These are phyloP conservation scores for Erodium texanum DNA, from an alignment of 441 rosid species.

Conservation along the genomic window DNA sequence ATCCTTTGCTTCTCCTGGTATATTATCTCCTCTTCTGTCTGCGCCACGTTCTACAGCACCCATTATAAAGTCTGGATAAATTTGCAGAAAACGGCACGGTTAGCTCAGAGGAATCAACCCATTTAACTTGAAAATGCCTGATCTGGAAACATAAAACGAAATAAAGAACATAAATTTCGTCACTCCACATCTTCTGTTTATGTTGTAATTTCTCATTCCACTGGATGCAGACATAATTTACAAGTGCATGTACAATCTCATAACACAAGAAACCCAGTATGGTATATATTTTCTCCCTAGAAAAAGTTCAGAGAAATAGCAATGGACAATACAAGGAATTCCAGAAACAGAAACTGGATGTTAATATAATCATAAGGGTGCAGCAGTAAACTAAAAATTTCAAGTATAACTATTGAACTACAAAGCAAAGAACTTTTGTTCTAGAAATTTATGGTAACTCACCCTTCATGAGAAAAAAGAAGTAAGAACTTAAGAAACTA, in stretches of 20 bases:
- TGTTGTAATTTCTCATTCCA: neutral
- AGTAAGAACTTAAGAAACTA: no score
- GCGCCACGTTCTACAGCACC: constrained; percentile 27
- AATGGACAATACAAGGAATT: no score
- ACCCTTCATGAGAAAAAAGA: neutral
- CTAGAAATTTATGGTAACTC: neutral
- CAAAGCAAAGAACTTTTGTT: no score
- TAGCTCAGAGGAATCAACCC: neutral
- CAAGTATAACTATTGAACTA: no score
- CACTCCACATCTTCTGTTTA: neutral
- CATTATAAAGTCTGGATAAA: constrained; percentile 19
- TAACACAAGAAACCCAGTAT: neutral
- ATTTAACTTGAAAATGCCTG: neutral
- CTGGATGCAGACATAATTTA: neutral
- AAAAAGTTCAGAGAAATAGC: no score
- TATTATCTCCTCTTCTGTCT: constrained; percentile 25
- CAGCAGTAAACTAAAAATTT: no score
- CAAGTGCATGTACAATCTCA: neutral
- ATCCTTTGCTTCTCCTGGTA: constrained; percentile 61
- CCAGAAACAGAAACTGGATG: no score
- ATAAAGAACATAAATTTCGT: neutral
- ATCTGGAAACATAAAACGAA: neutral
- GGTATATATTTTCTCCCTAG: no score
- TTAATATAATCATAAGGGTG: no score
- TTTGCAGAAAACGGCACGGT: neutral